Evolutionary conservation across 176 grass and related monocot species (phyloP).

Genomic region (Saccharum officinarum): DNA sequence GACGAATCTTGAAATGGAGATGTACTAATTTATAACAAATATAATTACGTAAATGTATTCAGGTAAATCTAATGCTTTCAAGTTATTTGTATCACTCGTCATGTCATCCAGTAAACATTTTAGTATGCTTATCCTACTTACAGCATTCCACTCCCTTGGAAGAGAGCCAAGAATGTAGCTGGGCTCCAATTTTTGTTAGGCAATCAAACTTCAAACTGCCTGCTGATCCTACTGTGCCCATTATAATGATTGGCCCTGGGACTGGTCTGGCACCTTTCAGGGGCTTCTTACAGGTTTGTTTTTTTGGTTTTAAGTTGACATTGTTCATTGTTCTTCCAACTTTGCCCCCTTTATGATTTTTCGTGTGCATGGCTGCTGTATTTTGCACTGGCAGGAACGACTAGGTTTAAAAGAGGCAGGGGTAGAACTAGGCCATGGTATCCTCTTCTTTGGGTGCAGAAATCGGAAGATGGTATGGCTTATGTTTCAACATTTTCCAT

Average conservation of each 20-base stretch:
- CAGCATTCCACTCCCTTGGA: conserved; percentile 74
- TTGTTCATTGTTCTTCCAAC: conserved; percentile 13
- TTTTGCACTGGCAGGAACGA: conserved; percentile 67
- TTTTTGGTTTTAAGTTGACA: conserved; percentile 6
- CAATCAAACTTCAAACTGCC: conserved; percentile 98
- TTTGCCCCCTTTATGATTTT: neutral
- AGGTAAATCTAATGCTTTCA: neutral
- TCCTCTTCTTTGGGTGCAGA: conserved; percentile 98
- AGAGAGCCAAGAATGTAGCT: conserved; percentile 72
- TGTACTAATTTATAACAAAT: neutral
- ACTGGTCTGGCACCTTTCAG: conserved; percentile 98
- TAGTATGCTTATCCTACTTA: conserved; percentile 9
- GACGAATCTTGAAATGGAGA: neutral
- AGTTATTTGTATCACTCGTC: conserved; percentile 1
- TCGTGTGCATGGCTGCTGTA: neutral
- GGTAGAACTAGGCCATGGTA: conserved; percentile 59
- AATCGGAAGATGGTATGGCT: conserved; percentile 78
- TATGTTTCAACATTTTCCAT: conserved; percentile 24
- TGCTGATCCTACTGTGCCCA: conserved; percentile 68
- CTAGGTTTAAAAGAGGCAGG: conserved; percentile 66
- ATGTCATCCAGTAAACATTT: conserved; percentile 28
- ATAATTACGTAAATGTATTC: neutral
- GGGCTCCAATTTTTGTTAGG: conserved; percentile 88
- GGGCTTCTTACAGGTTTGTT: conserved; percentile 86
- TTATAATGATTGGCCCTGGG: conserved; percentile 95